Evolutionary conservation across 805 yeast genomes (phyloP), one percentile per base, ranked within the genome.

Genomic region (Starmera amethionina): DNA sequence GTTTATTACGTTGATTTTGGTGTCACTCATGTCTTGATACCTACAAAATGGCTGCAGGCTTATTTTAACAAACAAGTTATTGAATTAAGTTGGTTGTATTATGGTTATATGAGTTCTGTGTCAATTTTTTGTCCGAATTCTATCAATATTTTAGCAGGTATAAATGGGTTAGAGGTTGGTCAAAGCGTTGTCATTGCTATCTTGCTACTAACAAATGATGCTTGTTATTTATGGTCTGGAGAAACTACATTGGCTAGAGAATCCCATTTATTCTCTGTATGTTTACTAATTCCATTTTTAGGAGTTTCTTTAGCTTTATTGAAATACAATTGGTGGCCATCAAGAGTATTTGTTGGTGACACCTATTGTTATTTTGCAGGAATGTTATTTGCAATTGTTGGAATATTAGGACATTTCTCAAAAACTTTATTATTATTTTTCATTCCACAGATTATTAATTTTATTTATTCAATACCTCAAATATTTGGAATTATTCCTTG

Each of bases 291-390:
- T 1, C 99, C 98, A 18, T 82, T 90, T 54, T 54, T 90, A 33
- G 96, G 96, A 2, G 93, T 86, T 8, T 76, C 95, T 0, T 45
- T 80, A 2, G 95, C 84, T 0, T 63, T 93, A 41, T 73, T 84
- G 50, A 76, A 74, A 49, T 81, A 70, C 66, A 93, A 93, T 58
- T 83, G 89, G 82, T 93, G 70, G 66, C 98, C 98, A 1, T 87
- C 98, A 0, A 64, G 64, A 42, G 97, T 87, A 1, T 93, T 93
- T 63, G 99, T 93, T 8, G 99, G 99, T 28, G 99, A 93, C 58
- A 90, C 98, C 1, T 93, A 83, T 67, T 93, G 99, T 63, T 93
- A 93, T 62, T 89, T 93, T 60, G 87, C 96, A 22, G 99, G 99
- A 4, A 93, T 93, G 98, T 95, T 93, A 1, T 88, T 93, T 61